phyloP scores from a whole-genome alignment of 177 flowering plant species.

The Vitis hybrid region DNA sequence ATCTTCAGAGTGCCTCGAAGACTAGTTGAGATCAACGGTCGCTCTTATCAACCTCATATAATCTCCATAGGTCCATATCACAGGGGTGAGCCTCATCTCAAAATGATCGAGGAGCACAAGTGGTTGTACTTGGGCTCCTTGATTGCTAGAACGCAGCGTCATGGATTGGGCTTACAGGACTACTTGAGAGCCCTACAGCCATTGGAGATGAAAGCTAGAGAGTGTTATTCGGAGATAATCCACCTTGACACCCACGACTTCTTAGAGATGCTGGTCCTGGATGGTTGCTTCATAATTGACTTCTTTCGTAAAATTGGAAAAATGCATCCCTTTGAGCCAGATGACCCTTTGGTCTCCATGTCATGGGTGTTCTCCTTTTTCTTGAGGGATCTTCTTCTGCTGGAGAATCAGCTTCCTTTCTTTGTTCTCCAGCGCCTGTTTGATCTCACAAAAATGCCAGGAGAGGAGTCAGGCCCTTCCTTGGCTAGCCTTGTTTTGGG shows the following conservation, averaged over 20 bases:
- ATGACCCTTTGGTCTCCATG: constrained; percentile 35
- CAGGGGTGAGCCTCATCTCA: constrained; percentile 28
- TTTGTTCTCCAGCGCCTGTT: constrained; percentile 33
- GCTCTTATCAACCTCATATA: constrained; percentile 48
- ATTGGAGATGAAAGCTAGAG: constrained; percentile 35
- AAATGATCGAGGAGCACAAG: constrained; percentile 67
- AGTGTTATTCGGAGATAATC: constrained; percentile 48
- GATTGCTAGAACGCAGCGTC: constrained; percentile 22
- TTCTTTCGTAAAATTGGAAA: constrained; percentile 23
- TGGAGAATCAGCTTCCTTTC: constrained; percentile 42
- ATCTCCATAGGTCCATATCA: constrained; percentile 68
- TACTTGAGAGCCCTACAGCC: constrained; percentile 28
- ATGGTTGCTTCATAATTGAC: constrained; percentile 39
- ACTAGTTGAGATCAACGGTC: constrained; percentile 39
- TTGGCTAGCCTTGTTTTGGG: constrained; percentile 18
- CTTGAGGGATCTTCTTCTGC: constrained; percentile 29
- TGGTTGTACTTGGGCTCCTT: constrained; percentile 46
- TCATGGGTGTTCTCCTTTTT: constrained; percentile 28
- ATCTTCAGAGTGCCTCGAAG: constrained; percentile 62
- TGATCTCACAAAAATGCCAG: constrained; percentile 12
- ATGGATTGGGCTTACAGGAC: constrained; percentile 27
- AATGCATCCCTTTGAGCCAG: constrained; percentile 11
- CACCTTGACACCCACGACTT: constrained; percentile 22
- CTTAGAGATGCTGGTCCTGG: constrained; percentile 39
- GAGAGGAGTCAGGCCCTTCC: constrained; percentile 1